Conservation (phyloP, 2,329 filamentous ascomycete species). For the Exophiala mesophila region DNA sequence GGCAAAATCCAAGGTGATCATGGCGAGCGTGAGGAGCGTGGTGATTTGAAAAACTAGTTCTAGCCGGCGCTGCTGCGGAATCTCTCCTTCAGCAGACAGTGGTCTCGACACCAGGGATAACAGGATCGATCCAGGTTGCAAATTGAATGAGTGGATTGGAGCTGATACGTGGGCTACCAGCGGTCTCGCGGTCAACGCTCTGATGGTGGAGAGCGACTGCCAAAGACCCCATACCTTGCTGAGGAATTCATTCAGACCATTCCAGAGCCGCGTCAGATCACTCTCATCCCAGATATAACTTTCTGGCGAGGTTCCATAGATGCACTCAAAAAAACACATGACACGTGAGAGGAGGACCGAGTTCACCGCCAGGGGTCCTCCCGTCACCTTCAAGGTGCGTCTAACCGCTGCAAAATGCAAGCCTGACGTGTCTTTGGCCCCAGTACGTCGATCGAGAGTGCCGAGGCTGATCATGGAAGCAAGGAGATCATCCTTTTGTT, state of each 20-base stretch:
- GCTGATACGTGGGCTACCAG: neutral
- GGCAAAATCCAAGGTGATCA: slow-evolving; percentile 17
- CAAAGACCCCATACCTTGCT: slow-evolving; percentile 12
- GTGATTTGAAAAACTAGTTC: slow-evolving; percentile 21
- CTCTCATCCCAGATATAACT: slow-evolving; percentile 22
- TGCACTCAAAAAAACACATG: slow-evolving; percentile 24
- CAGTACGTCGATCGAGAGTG: slow-evolving; percentile 18
- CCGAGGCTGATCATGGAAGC: slow-evolving; percentile 22
- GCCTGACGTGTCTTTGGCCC: slow-evolving; percentile 12
- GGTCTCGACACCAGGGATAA: slow-evolving; percentile 10
- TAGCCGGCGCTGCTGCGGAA: slow-evolving; percentile 15
- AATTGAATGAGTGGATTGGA: slow-evolving; percentile 14
- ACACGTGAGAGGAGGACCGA: slow-evolving; percentile 18
- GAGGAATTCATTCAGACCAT: slow-evolving; percentile 14
- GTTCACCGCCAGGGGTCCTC: slow-evolving; percentile 17
- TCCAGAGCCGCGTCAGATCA: slow-evolving; percentile 12
- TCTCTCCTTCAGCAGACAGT: slow-evolving; percentile 8
- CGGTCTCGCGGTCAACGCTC: slow-evolving; percentile 4
- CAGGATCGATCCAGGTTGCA: slow-evolving; percentile 13
- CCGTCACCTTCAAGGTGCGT: slow-evolving; percentile 18
- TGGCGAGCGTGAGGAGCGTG: slow-evolving; percentile 14
- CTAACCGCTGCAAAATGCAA: slow-evolving; percentile 19
- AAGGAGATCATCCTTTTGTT: slow-evolving; percentile 19
- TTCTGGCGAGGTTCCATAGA: slow-evolving; percentile 20
- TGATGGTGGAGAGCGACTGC: slow-evolving; percentile 16